phyloP scores from a whole-genome alignment of 352 stramenopile genomes.

The Phytophthora crassamura region DNA sequence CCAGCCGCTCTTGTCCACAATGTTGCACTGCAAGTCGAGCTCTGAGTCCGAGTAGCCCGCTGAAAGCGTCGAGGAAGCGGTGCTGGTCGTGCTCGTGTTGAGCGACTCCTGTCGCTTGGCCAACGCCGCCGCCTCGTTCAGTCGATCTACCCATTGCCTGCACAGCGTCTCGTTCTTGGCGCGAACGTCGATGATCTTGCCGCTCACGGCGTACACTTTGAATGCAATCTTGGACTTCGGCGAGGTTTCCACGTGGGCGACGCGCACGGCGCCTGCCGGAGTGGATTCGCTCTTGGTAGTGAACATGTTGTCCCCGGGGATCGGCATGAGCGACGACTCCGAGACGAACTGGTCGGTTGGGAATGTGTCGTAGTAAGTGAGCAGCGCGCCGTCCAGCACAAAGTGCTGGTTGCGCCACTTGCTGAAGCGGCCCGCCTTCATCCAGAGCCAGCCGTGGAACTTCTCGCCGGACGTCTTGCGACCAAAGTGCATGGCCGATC shows the following conservation, averaged over 20 bases:
- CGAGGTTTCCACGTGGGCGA: conserved; percentile 79
- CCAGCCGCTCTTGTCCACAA: conserved; percentile 85
- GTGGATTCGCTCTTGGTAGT: conserved; percentile 78
- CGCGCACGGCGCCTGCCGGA: conserved; percentile 69
- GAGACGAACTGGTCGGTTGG: conserved; percentile 82
- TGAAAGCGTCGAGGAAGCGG: conserved; percentile 68
- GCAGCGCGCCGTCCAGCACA: conserved; percentile 74
- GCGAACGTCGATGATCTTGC: conserved; percentile 85
- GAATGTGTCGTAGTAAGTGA: conserved; percentile 88
- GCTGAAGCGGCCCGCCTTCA: conserved; percentile 78
- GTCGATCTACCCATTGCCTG: conserved; percentile 75
- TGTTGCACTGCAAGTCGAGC: conserved; percentile 71
- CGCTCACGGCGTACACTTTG: conserved; percentile 82
- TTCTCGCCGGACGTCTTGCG: conserved; percentile 70
- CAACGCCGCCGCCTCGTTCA: conserved; percentile 71
- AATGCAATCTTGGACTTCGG: conserved; percentile 84
- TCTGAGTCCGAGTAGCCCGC: conserved; percentile 75
- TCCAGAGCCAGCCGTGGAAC: conserved; percentile 87
- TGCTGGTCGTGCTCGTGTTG: conserved; percentile 78
- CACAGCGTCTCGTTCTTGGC: conserved; percentile 81
- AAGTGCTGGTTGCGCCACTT: conserved; percentile 90
- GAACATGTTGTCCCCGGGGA: conserved; percentile 70
- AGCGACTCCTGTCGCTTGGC: conserved; percentile 82
- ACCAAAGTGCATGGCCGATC: conserved; percentile 71
- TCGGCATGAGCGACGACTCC: conserved; percentile 60